A percentile compares a stretch with the other conserved stretches of the same genome.
These are phyloP conservation scores for Musa acuminata DNA, from an alignment of 176 grass and related monocot species.

Conservation along the genomic window DNA sequence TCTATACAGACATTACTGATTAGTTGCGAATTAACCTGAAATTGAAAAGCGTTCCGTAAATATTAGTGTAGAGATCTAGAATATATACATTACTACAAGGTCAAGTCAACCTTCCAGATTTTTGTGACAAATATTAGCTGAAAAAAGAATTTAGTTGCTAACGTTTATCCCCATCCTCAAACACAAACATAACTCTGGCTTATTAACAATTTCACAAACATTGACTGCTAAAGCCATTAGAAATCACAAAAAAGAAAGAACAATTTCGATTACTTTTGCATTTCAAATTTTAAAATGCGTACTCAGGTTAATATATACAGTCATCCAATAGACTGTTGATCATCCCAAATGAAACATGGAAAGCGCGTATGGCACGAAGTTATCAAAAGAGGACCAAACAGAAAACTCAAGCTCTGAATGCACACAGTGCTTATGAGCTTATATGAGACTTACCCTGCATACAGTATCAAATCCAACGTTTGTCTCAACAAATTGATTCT, in stretches of 20 bases:
- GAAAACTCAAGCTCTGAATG: neutral
- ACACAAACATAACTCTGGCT: neutral
- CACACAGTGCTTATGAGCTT: neutral
- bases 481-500: slow-evolving; percentile 67
- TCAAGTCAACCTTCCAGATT: neutral
- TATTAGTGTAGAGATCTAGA: neutral
- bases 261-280: neutral
- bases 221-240: neutral
- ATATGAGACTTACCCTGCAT: slow-evolving; percentile 38
- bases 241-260: neutral
- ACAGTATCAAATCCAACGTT: slow-evolving; percentile 68
- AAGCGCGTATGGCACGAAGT: neutral
- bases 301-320: neutral
- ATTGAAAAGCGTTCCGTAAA: neutral
- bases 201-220: neutral
- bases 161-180: neutral
- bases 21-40: slow-evolving; percentile 72
- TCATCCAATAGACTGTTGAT: neutral
- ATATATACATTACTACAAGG: neutral
- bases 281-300: neutral
- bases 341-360: neutral
- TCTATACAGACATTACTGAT: slow-evolving; percentile 65
- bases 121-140: neutral
- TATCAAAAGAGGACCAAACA: neutral
- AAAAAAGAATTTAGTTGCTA: neutral